A percentile compares a stretch with the other conserved stretches of the same genome.
phyloP scores from a whole-genome alignment of 805 yeast species.

The Hyphopichia homilentoma region DNA sequence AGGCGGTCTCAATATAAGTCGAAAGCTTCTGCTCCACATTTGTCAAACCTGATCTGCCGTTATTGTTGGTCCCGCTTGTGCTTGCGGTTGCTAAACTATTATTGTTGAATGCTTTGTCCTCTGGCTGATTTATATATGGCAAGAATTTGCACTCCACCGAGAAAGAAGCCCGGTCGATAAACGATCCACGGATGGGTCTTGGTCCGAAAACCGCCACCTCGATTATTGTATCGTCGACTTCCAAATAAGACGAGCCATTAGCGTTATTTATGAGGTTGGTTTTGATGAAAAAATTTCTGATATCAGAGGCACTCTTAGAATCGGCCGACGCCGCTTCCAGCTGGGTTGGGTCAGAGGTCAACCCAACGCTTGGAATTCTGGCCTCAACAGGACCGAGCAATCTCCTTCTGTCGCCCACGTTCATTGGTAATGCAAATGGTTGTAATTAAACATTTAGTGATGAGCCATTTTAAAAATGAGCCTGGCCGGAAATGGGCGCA shows the following conservation, averaged over 20 bases:
- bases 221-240: slow-evolving; percentile 57
- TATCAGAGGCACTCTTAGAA: slow-evolving; percentile 15
- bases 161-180: slow-evolving; percentile 60
- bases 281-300: slow-evolving; percentile 50
- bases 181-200: slow-evolving; percentile 74
- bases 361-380: slow-evolving; percentile 25
- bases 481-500: too few relatives aligned
- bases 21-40: slow-evolving; percentile 45
- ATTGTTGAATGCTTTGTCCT: slow-evolving; percentile 26
- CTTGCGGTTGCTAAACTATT: slow-evolving; percentile 10
- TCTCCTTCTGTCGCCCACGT: slow-evolving; percentile 70
- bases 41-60: slow-evolving; percentile 31
- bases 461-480: too few relatives aligned
- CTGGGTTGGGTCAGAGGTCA: slow-evolving; percentile 6
- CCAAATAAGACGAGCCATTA: slow-evolving; percentile 81
- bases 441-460: too few relatives aligned
- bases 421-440: slow-evolving; percentile 28
- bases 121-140: slow-evolving; percentile 45
- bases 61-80: slow-evolving; percentile 8
- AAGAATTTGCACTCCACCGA: slow-evolving; percentile 57
- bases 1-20: slow-evolving; percentile 49
- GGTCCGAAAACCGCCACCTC: slow-evolving; percentile 85
- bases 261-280: slow-evolving; percentile 67
- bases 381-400: slow-evolving; percentile 79
- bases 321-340: slow-evolving; percentile 9